Evolutionary conservation across 2,329 filamentous ascomycete species (phyloP).

Genomic region (Graphilbum fragrans): DNA sequence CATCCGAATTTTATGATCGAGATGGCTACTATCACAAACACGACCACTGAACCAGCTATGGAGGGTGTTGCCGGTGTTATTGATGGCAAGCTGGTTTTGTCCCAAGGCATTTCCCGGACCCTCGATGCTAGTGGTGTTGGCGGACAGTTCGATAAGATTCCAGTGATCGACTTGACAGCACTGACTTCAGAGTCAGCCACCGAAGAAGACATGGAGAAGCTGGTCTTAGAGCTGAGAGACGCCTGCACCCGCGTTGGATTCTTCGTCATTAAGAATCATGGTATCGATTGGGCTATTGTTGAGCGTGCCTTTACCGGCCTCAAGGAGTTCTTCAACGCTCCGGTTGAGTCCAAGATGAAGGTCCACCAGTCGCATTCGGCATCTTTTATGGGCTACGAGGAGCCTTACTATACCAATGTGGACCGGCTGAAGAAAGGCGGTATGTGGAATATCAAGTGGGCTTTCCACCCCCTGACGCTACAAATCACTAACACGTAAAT

Average conservation of each 20-base stretch:
- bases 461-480: no score
- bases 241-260: constrained; percentile 18
- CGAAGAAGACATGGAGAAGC: neutral
- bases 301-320: constrained; percentile 11
- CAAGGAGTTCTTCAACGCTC: neutral
- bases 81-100: constrained; percentile 2
- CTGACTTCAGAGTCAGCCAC: neutral
- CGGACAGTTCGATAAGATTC: constrained; percentile 2
- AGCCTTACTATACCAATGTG: constrained; percentile 5
- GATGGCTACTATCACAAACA: no score
- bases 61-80: neutral
- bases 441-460: no score
- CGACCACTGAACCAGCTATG: constrained; percentile 1
- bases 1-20: no score
- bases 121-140: neutral
- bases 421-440: constrained; percentile 5
- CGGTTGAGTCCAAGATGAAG: neutral
- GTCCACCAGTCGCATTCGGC: constrained; percentile 3
- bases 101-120: constrained; percentile 1
- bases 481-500: neutral
- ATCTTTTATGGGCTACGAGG: constrained; percentile 6
- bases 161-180: neutral
- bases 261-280: constrained; percentile 26
- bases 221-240: neutral
- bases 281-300: constrained; percentile 22